Conservation (phyloP, 306 rosid species). For the Glycine tomentella region DNA sequence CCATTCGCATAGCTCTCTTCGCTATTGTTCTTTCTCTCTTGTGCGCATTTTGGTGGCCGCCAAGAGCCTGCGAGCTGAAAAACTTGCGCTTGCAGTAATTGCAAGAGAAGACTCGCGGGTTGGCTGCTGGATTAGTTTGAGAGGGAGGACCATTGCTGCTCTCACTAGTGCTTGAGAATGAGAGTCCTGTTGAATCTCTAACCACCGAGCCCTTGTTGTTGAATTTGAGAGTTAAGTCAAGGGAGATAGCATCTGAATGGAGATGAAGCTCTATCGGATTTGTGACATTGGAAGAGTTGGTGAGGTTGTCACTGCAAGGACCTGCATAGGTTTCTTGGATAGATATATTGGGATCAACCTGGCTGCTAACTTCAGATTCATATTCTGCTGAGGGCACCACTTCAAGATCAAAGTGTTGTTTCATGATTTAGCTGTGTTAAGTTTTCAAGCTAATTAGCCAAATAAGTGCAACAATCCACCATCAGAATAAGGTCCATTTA, state of each 20-base stretch:
- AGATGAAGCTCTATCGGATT: slow-evolving; percentile 50
- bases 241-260: slow-evolving; percentile 54
- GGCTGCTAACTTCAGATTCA: slow-evolving; percentile 81
- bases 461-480: slow-evolving; percentile 38
- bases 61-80: slow-evolving; percentile 94
- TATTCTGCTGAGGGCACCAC: slow-evolving; percentile 67
- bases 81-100: slow-evolving; percentile 91
- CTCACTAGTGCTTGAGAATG: slow-evolving; percentile 84
- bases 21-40: slow-evolving; percentile 87
- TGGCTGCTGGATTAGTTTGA: slow-evolving; percentile 51
- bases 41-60: slow-evolving; percentile 96
- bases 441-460: slow-evolving; percentile 35
- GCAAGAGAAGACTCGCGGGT: slow-evolving; percentile 75
- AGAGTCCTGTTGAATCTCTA: slow-evolving; percentile 59
- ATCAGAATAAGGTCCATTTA: slow-evolving; percentile 31
- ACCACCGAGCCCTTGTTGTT: slow-evolving; percentile 50
- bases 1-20: slow-evolving; percentile 85
- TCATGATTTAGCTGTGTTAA: slow-evolving; percentile 57
- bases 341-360: slow-evolving; percentile 75
- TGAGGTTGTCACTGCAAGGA: slow-evolving; percentile 57
- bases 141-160: slow-evolving; percentile 79
- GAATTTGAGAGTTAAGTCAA: slow-evolving; percentile 78
- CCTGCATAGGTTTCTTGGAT: slow-evolving; percentile 67
- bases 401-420: slow-evolving; percentile 73
- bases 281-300: slow-evolving; percentile 49